Evolutionary conservation across 2,329 filamentous ascomycete species (phyloP).

Genomic region (Taxawa tesnikishii): DNA sequence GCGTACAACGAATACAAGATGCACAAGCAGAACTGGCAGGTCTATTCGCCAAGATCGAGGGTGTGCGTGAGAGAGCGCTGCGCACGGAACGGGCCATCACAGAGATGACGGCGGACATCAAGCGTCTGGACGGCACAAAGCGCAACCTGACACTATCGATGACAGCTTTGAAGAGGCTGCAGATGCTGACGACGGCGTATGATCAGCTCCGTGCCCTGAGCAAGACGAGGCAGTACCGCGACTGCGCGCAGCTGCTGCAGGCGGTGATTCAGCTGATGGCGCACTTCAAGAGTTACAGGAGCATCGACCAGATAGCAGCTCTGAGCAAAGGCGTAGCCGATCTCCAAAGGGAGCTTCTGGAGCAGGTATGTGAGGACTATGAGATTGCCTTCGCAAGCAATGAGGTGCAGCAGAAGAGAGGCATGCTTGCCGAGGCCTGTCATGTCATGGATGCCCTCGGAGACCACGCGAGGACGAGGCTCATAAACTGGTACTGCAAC

Average conservation of each 20-base stretch:
- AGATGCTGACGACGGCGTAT: conserved; percentile 99
- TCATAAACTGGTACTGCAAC: conserved; percentile 97
- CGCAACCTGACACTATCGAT: conserved; percentile 92
- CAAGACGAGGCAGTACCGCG: conserved; percentile 79
- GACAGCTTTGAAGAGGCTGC: conserved; percentile 90
- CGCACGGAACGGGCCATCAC: conserved; percentile 94
- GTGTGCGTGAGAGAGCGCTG: conserved; percentile 75
- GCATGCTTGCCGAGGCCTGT: conserved; percentile 73
- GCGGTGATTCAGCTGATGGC: conserved; percentile 96
- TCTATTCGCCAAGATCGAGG: conserved; percentile 90
- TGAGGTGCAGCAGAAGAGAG: conserved; percentile 59
- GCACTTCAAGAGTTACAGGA: conserved; percentile 95
- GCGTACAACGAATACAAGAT: conserved; percentile 79
- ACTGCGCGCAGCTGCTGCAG: conserved; percentile 86
- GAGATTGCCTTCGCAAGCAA: conserved; percentile 87
- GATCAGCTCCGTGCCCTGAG: conserved; percentile 80
- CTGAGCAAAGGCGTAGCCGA: conserved; percentile 88
- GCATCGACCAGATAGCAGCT: conserved; percentile 93
- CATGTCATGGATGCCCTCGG: conserved; percentile 90
- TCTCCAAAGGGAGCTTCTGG: conserved; percentile 79
- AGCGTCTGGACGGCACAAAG: conserved; percentile 91
- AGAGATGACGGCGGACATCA: conserved; percentile 98
- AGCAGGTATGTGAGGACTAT: conserved; percentile 99
- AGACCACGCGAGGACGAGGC: conserved; percentile 65
- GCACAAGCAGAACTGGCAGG: conserved; percentile 81